phyloP scores from a whole-genome alignment of 139 green algal species.

The Medakamo hakoo region DNA sequence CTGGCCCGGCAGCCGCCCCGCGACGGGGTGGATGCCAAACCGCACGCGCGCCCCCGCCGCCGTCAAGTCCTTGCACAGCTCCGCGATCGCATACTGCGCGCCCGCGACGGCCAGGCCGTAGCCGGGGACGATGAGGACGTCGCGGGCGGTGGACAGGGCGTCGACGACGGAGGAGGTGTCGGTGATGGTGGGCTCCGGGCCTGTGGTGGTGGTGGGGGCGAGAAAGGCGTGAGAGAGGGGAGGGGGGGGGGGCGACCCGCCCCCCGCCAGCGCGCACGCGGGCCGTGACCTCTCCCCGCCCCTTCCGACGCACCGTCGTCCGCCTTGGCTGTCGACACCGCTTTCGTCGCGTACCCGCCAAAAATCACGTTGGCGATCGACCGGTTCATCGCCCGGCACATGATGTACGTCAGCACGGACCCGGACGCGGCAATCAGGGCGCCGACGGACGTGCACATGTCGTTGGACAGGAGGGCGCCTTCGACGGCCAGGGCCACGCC shows the following conservation, averaged over 20 bases:
- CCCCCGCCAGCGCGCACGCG: conserved; percentile 1
- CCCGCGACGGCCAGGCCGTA: conserved; percentile 77
- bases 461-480: conserved; percentile 74
- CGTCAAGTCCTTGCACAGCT: conserved; percentile 39
- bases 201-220: too few relatives aligned
- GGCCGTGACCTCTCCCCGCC: too few relatives aligned
- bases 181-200: conserved; percentile 18
- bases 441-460: conserved; percentile 63
- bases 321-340: conserved; percentile 1
- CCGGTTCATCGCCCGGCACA: conserved; percentile 87
- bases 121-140: conserved; percentile 70
- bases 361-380: conserved; percentile 75
- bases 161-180: conserved; percentile 21
- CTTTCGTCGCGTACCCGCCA: conserved; percentile 47
- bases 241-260: neutral
- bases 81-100: conserved; percentile 58
- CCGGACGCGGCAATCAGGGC: conserved; percentile 74
- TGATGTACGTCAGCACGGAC: conserved; percentile 81
- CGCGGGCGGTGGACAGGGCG: conserved; percentile 24
- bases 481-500: conserved; percentile 78
- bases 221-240: too few relatives aligned
- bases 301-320: conserved; percentile 1
- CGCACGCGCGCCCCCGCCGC: conserved; percentile 34
- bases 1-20: conserved; percentile 77
- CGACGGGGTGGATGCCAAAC: conserved; percentile 75